These are phyloP conservation scores for Yamadazyma oceani DNA, from an alignment of 1,139 yeast species.

Conservation along the genomic window DNA sequence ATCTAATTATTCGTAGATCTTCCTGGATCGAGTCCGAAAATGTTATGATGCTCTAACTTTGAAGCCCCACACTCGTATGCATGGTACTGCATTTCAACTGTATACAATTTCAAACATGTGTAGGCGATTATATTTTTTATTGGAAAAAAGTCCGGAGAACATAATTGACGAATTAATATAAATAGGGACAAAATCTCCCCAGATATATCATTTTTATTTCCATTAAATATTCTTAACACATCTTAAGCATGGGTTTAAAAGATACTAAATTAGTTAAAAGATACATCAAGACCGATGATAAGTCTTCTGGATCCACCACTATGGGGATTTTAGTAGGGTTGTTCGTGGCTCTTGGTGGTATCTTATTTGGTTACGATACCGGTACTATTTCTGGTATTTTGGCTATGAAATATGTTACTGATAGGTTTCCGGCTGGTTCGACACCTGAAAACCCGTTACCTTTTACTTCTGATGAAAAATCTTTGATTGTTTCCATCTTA, in stretches of 20 bases:
- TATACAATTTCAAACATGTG: no score
- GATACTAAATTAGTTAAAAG: slow-evolving; percentile 29
- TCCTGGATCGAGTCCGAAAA: no score
- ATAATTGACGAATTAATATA: no score
- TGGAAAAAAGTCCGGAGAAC: no score
- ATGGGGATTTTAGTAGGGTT: slow-evolving; percentile 46
- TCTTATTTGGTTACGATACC: slow-evolving; percentile 73
- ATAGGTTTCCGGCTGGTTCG: slow-evolving; percentile 38
- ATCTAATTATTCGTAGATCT: no score
- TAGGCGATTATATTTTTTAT: no score
- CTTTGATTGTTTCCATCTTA: slow-evolving; percentile 64
- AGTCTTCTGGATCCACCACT: slow-evolving; percentile 48
- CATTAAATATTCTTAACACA: no score
- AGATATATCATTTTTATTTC: not conserved
- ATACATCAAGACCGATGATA: slow-evolving; percentile 39
- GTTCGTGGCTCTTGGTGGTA: slow-evolving; percentile 61
- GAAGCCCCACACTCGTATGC: no score
- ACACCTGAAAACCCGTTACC: slow-evolving; percentile 1
- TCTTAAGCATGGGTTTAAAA: slow-evolving; percentile 37
- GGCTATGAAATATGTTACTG: slow-evolving; percentile 62
- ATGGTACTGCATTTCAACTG: no score
- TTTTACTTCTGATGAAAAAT: slow-evolving; percentile 56
- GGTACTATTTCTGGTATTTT: slow-evolving; percentile 78
- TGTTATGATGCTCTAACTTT: no score
- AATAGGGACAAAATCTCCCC: not conserved